These are phyloP conservation scores for Sideroxylon spinosum DNA, from an alignment of 179 eudicot genomes.

Conservation along the genomic window DNA sequence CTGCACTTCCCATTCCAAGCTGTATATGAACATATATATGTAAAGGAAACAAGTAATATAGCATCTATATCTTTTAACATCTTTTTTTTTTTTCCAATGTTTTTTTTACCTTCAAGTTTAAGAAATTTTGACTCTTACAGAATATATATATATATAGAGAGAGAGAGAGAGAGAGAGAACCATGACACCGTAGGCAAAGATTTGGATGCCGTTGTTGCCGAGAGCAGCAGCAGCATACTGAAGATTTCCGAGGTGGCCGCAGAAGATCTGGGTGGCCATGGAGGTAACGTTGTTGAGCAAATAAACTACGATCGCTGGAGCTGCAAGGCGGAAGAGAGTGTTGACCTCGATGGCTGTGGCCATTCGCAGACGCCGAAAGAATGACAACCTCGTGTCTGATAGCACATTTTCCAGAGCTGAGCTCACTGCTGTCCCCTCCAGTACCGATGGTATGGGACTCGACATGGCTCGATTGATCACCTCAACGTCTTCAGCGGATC, in stretches of 20 bases:
- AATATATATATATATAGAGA: background rate
- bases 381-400: constrained; percentile 23
- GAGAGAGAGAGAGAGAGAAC: background rate
- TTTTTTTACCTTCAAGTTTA: too few species aligned
- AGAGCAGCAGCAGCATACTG: constrained; percentile 25
- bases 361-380: constrained; percentile 23
- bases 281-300: constrained; percentile 52
- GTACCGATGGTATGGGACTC: background rate
- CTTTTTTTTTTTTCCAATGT: too few species aligned
- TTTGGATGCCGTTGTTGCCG: constrained; percentile 30
- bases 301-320: constrained; percentile 60
- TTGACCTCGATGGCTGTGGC: constrained; percentile 52
- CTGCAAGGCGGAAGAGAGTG: constrained; percentile 44
- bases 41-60: too few species aligned
- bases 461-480: background rate
- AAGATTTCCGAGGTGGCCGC: constrained; percentile 28
- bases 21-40: constrained; percentile 8
- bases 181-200: constrained; percentile 37
- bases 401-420: constrained; percentile 45
- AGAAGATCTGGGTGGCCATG: constrained; percentile 36
- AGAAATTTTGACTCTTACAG: too few species aligned
- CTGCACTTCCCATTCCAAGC: constrained; percentile 66
- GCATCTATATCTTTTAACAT: too few species aligned
- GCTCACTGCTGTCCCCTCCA: constrained; percentile 15
- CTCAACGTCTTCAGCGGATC: background rate